Evolutionary conservation across 257 asterid genomes (phyloP).

Genomic region (Primulina eburnea): DNA sequence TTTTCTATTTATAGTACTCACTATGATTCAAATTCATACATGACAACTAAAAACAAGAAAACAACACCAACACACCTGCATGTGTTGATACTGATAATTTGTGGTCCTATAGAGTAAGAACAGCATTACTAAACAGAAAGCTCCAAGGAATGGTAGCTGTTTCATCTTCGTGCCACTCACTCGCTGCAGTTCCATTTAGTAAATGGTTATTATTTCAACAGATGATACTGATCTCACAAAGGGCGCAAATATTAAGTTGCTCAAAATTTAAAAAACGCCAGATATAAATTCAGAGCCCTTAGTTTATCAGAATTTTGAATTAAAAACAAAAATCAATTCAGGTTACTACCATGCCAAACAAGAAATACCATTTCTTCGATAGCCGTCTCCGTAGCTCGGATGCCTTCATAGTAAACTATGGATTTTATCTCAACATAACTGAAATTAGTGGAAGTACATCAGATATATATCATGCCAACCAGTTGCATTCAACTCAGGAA

Average conservation of each 20-base stretch:
- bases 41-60: conserved; percentile 3
- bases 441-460: conserved; percentile 28
- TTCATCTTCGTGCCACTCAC: conserved; percentile 67
- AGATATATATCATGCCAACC: conserved; percentile 18
- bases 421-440: conserved; percentile 33
- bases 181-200: conserved; percentile 46
- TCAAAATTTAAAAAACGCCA: background rate
- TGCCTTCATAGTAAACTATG: conserved; percentile 53
- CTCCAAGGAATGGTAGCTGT: conserved; percentile 72
- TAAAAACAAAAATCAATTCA: background rate
- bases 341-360: conserved; percentile 54
- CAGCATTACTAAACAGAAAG: conserved; percentile 70
- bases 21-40: background rate
- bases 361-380: conserved; percentile 51
- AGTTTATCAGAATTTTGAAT: background rate
- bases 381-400: conserved; percentile 60
- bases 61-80: conserved; percentile 51
- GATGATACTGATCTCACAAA: conserved; percentile 8
- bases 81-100: conserved; percentile 71
- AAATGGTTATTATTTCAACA: background rate
- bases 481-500: background rate
- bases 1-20: background rate
- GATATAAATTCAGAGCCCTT: background rate
- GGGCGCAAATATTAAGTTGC: background rate
- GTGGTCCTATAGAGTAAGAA: conserved; percentile 72